Conservation (phyloP, 2,329 filamentous ascomycete genomes). For the Ophiostoma novo-ulmi region DNA sequence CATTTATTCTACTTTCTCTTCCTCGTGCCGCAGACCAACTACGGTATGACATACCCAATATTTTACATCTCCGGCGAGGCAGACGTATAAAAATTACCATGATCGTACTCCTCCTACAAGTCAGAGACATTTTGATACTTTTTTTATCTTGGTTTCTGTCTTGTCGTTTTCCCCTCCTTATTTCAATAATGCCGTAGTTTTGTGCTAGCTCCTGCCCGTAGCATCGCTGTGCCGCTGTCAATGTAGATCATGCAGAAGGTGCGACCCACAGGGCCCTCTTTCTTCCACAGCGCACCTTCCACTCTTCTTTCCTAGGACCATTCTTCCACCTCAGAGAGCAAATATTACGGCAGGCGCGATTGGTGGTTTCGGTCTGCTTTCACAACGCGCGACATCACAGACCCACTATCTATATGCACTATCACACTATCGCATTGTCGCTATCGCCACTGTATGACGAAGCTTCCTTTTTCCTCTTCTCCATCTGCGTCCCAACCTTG, state of each 20-base stretch:
- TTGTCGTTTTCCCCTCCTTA: no score
- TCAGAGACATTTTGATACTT: neutral
- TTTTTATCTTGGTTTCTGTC: neutral
- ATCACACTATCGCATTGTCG: neutral
- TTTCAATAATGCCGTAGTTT: no score
- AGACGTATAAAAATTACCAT: neutral
- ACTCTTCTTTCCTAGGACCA: neutral
- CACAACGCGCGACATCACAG: constrained; percentile 2
- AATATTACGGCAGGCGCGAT: neutral
- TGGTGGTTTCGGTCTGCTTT: neutral
- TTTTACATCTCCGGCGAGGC: neutral
- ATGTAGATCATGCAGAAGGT: neutral
- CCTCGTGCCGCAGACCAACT: neutral
- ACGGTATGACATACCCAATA: neutral
- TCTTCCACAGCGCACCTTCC: neutral
- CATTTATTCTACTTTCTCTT: neutral
- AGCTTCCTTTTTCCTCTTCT: constrained; percentile 10
- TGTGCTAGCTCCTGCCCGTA: neutral
- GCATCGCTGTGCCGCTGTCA: neutral
- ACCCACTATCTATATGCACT: neutral
- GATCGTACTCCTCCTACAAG: neutral
- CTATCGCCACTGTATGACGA: constrained; percentile 1
- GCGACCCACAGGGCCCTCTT: neutral
- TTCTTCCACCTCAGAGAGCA: neutral
- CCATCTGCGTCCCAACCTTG: constrained; percentile 1